Percentiles rank a stretch among this genome's conserved stretches.
Evolutionary conservation across 345 rosid genomes (phyloP).

Genomic region (Citrus sp.): DNA sequence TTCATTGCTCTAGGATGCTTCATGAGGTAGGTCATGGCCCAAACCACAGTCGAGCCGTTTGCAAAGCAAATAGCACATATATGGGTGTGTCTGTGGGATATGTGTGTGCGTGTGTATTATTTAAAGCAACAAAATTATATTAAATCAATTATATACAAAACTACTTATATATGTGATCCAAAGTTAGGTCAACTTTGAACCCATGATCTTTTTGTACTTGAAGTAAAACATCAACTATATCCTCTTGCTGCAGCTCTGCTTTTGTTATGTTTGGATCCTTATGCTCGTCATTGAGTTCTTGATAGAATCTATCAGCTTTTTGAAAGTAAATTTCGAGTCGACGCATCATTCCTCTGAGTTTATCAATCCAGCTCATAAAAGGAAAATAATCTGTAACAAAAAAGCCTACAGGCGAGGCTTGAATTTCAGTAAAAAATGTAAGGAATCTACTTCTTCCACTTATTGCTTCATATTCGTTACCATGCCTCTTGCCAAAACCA

Average conservation of each 20-base stretch:
- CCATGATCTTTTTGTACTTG: conserved; percentile 19
- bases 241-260: conserved; percentile 12
- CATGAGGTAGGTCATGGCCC: conserved; percentile 40
- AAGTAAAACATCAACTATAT: conserved; percentile 41
- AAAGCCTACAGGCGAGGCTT: conserved; percentile 18
- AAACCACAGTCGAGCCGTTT: conserved; percentile 13
- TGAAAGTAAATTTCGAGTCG: conserved; percentile 24
- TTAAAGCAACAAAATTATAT: no score
- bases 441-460: conserved; percentile 13
- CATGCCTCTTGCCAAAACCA: conserved; percentile 28
- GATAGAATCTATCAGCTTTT: conserved; percentile 37
- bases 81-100: no score
- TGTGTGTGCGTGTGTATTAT: no score
- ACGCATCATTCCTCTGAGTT: conserved; percentile 19
- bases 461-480: not conserved
- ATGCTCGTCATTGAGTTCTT: conserved; percentile 36
- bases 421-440: conserved; percentile 16
- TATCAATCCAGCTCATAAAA: conserved; percentile 24
- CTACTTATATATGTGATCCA: conserved; percentile 46
- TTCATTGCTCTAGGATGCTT: conserved; percentile 31
- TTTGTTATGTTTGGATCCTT: conserved; percentile 13
- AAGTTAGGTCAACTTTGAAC: conserved; percentile 21
- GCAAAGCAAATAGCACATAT: not conserved
- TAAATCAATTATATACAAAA: not conserved
- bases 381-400: conserved; percentile 27